Base-by-base conservation (phyloP, 352 stramenopile genomes). In the Peronospora destructor region DNA sequence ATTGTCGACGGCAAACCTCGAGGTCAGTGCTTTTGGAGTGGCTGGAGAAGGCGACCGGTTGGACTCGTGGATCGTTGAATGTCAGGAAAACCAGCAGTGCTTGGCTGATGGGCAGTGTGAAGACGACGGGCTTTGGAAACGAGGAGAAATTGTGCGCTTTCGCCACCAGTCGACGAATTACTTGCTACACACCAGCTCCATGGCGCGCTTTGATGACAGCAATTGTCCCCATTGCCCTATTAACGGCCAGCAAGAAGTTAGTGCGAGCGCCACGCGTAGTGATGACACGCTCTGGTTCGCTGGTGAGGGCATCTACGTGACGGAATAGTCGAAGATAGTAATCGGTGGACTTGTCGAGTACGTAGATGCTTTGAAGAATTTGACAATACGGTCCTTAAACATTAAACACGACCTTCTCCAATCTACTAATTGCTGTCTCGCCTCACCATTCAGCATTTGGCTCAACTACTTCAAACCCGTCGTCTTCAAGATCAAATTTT, bases 181-280 rank as follows among this genome's bases (percentile, higher is more conserved):
- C 30, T 68, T 76, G 43, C 61, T 92, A 21, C 40, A 52, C 40
- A 89, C 79, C 19, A 74, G 68, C 29, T 59, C 64, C 12, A 60
- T 35, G 25, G 54, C 60, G 30, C 72, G 76, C 14, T 92, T 89
- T 50, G 73, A 92, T 53, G 67, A 89, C 65, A 82, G 52, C 29
- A 92, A 92, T 59, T 92, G 82, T 40, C 79, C 79, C 13, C 69
- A 63, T 21, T 92, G 82, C 48, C 82, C 82, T 39, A 92, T 92
- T 59, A 87, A 89, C 52, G 82, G 82, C 14, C 82, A 92, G 60
- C 82, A 92, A 56, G 76, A 92, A 64, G 82, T 92, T 34, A 90
- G 76, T 51, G 71, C 71, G 0, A 74, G 50, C 28, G 52, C 65
- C n/a, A 58, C 66, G 12, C 71, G 66, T 42, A 54, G 61, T n/a